Evolutionary conservation across 1,284 basidiomycete species (phyloP).

Genomic region (Chondrostereum purpureum): DNA sequence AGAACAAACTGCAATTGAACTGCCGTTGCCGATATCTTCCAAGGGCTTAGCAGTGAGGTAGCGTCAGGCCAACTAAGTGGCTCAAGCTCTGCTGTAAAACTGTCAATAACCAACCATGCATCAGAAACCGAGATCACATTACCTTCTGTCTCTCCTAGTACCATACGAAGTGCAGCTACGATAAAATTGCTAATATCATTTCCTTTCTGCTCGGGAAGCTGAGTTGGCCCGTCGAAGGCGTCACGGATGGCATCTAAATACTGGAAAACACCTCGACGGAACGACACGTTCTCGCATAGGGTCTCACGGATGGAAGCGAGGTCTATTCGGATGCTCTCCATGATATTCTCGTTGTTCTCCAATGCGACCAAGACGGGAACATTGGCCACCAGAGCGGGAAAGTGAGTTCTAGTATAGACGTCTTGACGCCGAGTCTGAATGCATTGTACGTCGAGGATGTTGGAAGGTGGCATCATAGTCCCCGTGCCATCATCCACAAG

Average conservation of each 20-base stretch:
- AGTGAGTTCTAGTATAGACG: conserved; percentile 60
- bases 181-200: conserved; percentile 55
- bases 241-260: conserved; percentile 62
- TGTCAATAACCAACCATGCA: neutral
- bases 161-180: conserved; percentile 55
- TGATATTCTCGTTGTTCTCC: conserved; percentile 52
- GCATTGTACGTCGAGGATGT: conserved; percentile 59
- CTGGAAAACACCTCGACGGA: conserved; percentile 65
- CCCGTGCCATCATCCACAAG: conserved; percentile 43
- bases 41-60: conserved; percentile 64
- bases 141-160: conserved; percentile 53
- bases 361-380: conserved; percentile 64
- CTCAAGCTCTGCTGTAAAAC: conserved; percentile 34
- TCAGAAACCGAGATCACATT: conserved; percentile 12
- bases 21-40: conserved; percentile 74
- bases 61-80: conserved; percentile 55
- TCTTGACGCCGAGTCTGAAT: conserved; percentile 60
- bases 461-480: conserved; percentile 36
- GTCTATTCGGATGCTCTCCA: conserved; percentile 39
- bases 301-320: conserved; percentile 45
- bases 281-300: conserved; percentile 55
- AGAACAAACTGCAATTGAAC: conserved; percentile 71
- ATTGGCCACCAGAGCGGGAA: conserved; percentile 50
- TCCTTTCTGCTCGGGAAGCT: conserved; percentile 36
- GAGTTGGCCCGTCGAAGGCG: conserved; percentile 60